Conservation (phyloP, 176 grass and related monocot genomes). For the Raddia guianensis region DNA sequence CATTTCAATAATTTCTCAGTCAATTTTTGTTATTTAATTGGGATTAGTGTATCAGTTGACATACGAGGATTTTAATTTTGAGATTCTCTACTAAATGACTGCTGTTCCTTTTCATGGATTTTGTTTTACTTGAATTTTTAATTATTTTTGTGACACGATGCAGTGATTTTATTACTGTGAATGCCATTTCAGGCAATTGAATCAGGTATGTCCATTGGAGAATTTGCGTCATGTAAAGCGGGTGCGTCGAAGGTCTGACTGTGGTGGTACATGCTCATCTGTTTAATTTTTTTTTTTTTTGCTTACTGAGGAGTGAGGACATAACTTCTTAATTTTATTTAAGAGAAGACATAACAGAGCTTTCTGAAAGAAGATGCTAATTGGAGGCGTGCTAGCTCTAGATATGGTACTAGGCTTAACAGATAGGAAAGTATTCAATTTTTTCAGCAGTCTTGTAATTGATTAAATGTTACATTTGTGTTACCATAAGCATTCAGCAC, state of each 20-base stretch:
- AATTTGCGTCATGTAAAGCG: conserved; percentile 57
- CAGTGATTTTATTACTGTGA: not conserved
- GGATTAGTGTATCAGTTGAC: not conserved
- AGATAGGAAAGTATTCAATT: not conserved
- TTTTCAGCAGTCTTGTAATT: not conserved
- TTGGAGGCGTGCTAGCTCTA: not conserved
- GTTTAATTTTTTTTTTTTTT: conserved; percentile 33
- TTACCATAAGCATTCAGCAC: not conserved
- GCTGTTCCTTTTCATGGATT: not conserved
- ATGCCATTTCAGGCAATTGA: conserved; percentile 46
- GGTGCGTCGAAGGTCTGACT: conserved; percentile 28
- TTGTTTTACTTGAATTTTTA: conserved; percentile 10
- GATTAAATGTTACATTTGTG: conserved; percentile 2
- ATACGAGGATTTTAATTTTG: not conserved
- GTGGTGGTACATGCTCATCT: conserved; percentile 31
- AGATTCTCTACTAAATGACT: conserved; percentile 8
- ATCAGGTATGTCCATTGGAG: conserved; percentile 51
- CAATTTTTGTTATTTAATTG: not conserved
- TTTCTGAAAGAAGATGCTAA: not conserved
- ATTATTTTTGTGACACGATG: not conserved
- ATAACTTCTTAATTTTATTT: not conserved
- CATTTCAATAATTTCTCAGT: not conserved
- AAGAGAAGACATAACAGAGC: not conserved
- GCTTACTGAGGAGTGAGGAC: not conserved
- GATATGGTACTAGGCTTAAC: not conserved